Percentiles rank a stretch among this genome's conserved stretches.
These are phyloP conservation scores for Colletotrichum cereale DNA, from an alignment of 2,329 filamentous ascomycete genomes.

Conservation along the genomic window DNA sequence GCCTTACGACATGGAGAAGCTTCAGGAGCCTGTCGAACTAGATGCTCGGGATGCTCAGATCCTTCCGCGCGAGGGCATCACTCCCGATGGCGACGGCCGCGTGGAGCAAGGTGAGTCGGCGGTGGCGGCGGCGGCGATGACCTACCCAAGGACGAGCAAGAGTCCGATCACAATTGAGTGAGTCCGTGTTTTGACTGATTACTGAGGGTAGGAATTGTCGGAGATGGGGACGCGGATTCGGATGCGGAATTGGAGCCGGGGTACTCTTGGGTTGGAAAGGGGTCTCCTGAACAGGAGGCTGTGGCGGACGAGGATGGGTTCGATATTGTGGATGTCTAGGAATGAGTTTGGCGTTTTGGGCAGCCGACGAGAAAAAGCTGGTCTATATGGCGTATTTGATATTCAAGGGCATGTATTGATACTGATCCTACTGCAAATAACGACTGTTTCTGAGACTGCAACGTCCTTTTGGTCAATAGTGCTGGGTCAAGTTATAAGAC, in stretches of 20 bases:
- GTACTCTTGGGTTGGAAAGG: not conserved
- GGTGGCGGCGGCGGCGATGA: not conserved
- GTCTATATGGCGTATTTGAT: no score
- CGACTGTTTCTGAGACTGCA: not conserved
- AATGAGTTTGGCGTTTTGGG: not conserved
- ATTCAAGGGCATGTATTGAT: not conserved
- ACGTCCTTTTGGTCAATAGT: not conserved
- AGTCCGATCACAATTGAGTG: not conserved
- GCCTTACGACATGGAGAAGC: not conserved
- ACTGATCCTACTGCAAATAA: not conserved
- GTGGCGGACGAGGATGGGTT: slow-evolving; percentile 3
- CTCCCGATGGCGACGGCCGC: not conserved
- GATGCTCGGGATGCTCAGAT: not conserved
- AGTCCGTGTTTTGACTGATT: not conserved
- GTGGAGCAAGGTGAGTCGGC: slow-evolving; percentile 15
- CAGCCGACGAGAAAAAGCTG: not conserved
- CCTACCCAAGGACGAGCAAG: not conserved
- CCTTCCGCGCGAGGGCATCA: not conserved
- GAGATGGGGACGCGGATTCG: not conserved
- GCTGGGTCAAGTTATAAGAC: no score
- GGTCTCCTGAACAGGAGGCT: not conserved
- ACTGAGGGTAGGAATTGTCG: not conserved
- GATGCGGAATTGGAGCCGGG: not conserved
- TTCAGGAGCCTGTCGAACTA: not conserved
- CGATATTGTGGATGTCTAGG: not conserved